Evolutionary conservation across 1,284 basidiomycete species (phyloP).

Genomic region (Meira nashicola): DNA sequence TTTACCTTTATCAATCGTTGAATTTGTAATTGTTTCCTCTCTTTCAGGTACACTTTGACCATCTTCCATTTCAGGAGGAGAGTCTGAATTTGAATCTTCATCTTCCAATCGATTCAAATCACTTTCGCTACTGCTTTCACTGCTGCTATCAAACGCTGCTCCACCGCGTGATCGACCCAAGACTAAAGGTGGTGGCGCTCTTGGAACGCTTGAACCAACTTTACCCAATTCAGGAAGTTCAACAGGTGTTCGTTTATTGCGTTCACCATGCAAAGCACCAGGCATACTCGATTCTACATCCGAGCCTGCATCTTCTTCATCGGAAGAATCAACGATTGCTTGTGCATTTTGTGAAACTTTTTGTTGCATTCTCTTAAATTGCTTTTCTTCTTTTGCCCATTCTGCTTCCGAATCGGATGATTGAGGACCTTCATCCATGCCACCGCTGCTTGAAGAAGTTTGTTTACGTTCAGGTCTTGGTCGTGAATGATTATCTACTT

Average conservation of each 20-base stretch:
- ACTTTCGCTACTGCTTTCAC: not conserved
- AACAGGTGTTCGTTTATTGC: not conserved
- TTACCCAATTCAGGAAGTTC: slow-evolving; percentile 8
- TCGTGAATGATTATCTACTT: no score
- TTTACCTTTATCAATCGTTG: slow-evolving; percentile 3
- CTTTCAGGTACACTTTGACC: not conserved
- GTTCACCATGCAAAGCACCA: not conserved
- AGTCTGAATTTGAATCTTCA: not conserved
- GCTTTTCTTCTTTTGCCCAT: slow-evolving; percentile 11
- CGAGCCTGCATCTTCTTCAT: slow-evolving; percentile 6
- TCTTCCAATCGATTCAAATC: not conserved
- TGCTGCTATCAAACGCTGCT: not conserved
- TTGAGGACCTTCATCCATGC: not conserved
- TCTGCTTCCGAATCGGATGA: slow-evolving; percentile 11
- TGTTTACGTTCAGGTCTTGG: no score
- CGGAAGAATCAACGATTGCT: slow-evolving; percentile 6
- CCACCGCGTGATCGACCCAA: slow-evolving; percentile 12
- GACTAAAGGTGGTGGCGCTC: slow-evolving; percentile 9
- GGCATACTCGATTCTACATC: not conserved
- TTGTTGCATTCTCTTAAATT: slow-evolving; percentile 5
- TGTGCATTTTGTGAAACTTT: not conserved
- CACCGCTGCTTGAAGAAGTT: not conserved
- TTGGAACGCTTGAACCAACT: slow-evolving; percentile 4
- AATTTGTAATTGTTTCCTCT: not conserved
- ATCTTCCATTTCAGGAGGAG: not conserved